Evolutionary conservation across 2,329 filamentous ascomycete genomes (phyloP).

Genomic region (Dothistroma septosporum): DNA sequence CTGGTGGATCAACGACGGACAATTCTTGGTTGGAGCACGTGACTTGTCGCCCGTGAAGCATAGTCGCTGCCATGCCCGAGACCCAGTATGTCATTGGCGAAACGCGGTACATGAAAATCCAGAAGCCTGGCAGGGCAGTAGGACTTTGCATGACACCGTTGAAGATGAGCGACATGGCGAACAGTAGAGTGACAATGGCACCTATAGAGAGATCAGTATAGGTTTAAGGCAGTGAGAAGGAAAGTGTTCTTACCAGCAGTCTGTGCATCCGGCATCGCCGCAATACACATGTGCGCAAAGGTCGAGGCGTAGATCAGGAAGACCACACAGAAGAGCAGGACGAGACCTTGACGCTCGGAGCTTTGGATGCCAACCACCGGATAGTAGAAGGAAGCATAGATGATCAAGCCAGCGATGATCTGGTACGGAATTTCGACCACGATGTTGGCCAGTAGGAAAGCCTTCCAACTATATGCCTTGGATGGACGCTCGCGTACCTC

Average conservation of each 20-base stretch:
- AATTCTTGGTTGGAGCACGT: conserved; percentile 45
- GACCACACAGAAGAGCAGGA: conserved; percentile 61
- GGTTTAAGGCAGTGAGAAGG: not conserved
- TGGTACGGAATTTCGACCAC: conserved; percentile 67
- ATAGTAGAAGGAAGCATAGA: conserved; percentile 66
- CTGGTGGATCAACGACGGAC: conserved; percentile 39
- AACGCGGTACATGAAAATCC: conserved; percentile 72
- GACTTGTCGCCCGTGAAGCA: conserved; percentile 46
- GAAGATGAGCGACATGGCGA: conserved; percentile 48
- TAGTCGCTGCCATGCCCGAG: conserved; percentile 37
- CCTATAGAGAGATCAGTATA: conserved; percentile 30
- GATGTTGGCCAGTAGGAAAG: conserved; percentile 68
- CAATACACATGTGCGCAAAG: conserved; percentile 70
- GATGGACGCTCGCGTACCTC: conserved; percentile 59
- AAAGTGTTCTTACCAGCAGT: conserved; percentile 45
- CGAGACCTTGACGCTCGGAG: conserved; percentile 58
- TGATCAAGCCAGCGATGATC: conserved; percentile 58
- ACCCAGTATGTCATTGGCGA: conserved; percentile 64
- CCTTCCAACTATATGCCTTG: conserved; percentile 72
- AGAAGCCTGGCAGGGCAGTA: conserved; percentile 61
- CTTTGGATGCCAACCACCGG: conserved; percentile 39
- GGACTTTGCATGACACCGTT: conserved; percentile 60
- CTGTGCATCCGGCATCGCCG: conserved; percentile 63
- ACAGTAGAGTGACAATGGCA: conserved; percentile 49
- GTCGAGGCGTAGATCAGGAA: conserved; percentile 69